Conservation (phyloP, 2,329 filamentous ascomycete genomes). For the Aspergillus sp. region DNA sequence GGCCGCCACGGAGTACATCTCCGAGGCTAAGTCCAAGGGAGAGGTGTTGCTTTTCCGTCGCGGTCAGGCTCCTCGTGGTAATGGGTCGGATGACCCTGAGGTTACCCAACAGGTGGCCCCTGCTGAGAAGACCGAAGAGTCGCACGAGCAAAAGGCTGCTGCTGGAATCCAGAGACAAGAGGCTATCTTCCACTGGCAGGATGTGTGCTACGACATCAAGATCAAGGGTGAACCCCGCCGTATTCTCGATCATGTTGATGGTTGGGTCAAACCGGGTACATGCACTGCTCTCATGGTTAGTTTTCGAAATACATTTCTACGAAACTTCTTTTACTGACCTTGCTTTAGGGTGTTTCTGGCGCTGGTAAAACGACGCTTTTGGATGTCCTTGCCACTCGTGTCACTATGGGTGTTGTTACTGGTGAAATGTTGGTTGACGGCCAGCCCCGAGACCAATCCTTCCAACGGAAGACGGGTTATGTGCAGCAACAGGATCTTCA, state of each 20-base stretch:
- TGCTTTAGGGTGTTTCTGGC: constrained; percentile 64
- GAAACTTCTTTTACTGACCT: constrained; percentile 28
- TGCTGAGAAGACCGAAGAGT: constrained; percentile 29
- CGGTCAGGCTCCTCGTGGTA: constrained; percentile 51
- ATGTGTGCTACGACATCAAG: constrained; percentile 76
- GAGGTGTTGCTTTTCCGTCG: constrained; percentile 72
- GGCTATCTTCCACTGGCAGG: constrained; percentile 79
- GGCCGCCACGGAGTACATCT: constrained; percentile 57
- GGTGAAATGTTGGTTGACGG: constrained; percentile 86
- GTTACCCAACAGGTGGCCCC: constrained; percentile 15
- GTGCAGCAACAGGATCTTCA: constrained; percentile 93
- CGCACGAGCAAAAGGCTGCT: constrained; percentile 16
- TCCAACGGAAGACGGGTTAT: constrained; percentile 89
- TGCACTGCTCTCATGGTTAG: constrained; percentile 77
- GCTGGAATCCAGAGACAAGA: constrained; percentile 59
- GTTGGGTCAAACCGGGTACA: constrained; percentile 91
- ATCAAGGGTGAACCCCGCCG: constrained; percentile 72
- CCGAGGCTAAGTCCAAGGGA: constrained; percentile 68
- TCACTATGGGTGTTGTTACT: constrained; percentile 81
- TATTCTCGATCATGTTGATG: constrained; percentile 80
- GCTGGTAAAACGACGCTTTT: constrained; percentile 93
- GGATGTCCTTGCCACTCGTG: constrained; percentile 78
- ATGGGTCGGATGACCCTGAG: constrained; percentile 24
- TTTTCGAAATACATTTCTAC: constrained; percentile 9
- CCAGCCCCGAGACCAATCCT: constrained; percentile 67